Percentiles rank a stretch among this genome's conserved stretches.
Conservation (phyloP, 176 grass and related monocot genomes). For the Coix lacrymajobi region DNA sequence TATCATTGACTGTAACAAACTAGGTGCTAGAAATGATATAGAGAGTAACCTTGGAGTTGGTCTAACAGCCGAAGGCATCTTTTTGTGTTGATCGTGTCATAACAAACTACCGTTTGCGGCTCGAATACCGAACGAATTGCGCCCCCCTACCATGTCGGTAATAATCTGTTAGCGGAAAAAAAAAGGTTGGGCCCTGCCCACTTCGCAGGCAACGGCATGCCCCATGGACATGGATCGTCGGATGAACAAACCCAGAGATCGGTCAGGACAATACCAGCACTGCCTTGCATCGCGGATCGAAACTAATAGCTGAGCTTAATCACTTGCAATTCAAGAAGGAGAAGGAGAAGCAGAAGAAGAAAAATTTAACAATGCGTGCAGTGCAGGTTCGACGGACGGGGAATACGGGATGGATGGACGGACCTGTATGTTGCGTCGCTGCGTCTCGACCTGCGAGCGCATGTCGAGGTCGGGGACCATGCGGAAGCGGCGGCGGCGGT, state of each 20-base stretch:
- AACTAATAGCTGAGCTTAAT: background rate
- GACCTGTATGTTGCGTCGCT: constrained; percentile 78
- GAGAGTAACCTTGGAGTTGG: no score
- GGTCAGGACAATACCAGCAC: background rate
- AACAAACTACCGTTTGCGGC: background rate
- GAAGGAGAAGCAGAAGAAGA: background rate
- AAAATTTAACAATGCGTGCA: background rate
- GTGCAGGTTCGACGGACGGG: background rate
- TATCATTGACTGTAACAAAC: no score
- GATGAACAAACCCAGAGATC: background rate
- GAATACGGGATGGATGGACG: background rate
- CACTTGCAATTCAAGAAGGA: background rate
- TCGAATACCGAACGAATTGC: background rate
- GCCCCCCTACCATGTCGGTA: background rate
- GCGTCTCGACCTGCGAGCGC: constrained; percentile 51
- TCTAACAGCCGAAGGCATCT: no score
- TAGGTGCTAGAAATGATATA: no score
- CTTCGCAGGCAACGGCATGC: background rate
- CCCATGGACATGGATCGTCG: background rate
- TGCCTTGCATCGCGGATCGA: background rate
- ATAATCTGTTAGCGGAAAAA: background rate
- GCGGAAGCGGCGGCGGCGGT: constrained; percentile 78
- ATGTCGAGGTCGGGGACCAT: constrained; percentile 84
- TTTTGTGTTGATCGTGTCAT: no score
- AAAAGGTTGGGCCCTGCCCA: background rate